Base-by-base conservation (phyloP, 1,284 basidiomycete species). In the Inonotus obliquus region DNA sequence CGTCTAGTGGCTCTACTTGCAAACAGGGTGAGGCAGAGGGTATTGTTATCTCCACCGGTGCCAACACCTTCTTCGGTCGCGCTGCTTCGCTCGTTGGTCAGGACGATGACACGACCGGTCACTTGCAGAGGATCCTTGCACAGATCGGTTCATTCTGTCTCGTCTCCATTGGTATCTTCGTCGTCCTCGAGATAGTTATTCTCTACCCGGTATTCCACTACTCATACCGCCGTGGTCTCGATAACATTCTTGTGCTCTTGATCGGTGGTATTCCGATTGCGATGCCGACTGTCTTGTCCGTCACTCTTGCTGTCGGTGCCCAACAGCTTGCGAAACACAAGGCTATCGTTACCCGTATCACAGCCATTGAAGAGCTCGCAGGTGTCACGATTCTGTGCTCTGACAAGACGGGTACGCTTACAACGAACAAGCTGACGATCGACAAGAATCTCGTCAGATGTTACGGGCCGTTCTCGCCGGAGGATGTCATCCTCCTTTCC, bases 181-280 rank as follows among this genome's bases (percentile, higher is more conserved):
- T 96, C 69, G 62, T 96, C 65, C 89, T 92, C 55, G 93, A 96
- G 77, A 95, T 96, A 65, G 80, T 94, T 73, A 85, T 91, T 67
- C 82, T 96, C 63, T 96, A 96, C 75, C 89, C 92, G 59, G 89
- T 85, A 52, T 96, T 91, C 89, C 81, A 81, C 63, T 96, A 92
- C 83, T 76, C 72, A 56, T 98, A 98, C 82, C 93, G 95, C 72
- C 89, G 88, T 67, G 95, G 95, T 81, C 89, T 98, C 69, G 88
- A 98, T 83, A 92, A 95, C 82, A 95, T 97, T 78, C 85, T 97
- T 54, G 94, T 97, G 69, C 91, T 97, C 74, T 83, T 98, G 84
- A 97, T 98, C 79, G 93, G 95, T 83, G 95, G 95, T 84, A 97
- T 98, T 72, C 96, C 96, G 73, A 97, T 97, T 79, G 95, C 94